Base-by-base conservation (phyloP, 2,329 filamentous ascomycete genomes). In the Clonostachys rhizophaga region DNA sequence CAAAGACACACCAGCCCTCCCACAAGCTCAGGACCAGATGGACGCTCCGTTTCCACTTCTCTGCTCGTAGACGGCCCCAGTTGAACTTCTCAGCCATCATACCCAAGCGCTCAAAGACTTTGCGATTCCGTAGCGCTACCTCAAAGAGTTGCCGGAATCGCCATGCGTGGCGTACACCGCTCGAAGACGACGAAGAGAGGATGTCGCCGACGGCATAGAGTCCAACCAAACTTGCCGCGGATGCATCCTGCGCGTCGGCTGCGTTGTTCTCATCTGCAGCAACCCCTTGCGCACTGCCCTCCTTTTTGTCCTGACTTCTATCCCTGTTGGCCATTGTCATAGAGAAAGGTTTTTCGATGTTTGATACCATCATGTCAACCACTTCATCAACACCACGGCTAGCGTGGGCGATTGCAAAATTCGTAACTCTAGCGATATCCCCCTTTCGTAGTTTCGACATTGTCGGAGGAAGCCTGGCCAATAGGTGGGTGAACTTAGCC, bases 351-450 rank as follows among this genome's bases (percentile, higher is more conserved):
- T 78, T 81, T 49, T 87, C 76, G 34, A 97, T 76, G 57, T 99
- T 97, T 1, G 83, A 77, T 1, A 95, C 79, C 36, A 97, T 84
- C 67, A 95, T 81, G 44, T 92, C 81, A n/a, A 95, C 91, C 35
- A 96, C 86, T 68, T 97, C 94, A 53, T 95, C 88, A 12, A 89
- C 87, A 14, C 91, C 94, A 17, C 83, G 78, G 37, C 86, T 89
- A 2, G 91, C 88, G 62, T 97, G 90, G 3, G 85, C 86, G 47
- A 97, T 90, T 12, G 91, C 91, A 66, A 97, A 96, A 4, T 86
- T 80, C 2, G 91, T 92, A 3, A 96, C 76, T 6, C 91, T 80
- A 2, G 90, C 91, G 42, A 97, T 81, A 58, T 97, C 90, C 4
- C 90, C 91, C 58, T 89, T 89, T 30, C 89, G 80, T 24, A 96